Percentiles rank a stretch among this genome's conserved stretches.
phyloP scores from a whole-genome alignment of 2,329 filamentous ascomycete genomes.

The Nothophaeocryptopus gaeumannii region DNA sequence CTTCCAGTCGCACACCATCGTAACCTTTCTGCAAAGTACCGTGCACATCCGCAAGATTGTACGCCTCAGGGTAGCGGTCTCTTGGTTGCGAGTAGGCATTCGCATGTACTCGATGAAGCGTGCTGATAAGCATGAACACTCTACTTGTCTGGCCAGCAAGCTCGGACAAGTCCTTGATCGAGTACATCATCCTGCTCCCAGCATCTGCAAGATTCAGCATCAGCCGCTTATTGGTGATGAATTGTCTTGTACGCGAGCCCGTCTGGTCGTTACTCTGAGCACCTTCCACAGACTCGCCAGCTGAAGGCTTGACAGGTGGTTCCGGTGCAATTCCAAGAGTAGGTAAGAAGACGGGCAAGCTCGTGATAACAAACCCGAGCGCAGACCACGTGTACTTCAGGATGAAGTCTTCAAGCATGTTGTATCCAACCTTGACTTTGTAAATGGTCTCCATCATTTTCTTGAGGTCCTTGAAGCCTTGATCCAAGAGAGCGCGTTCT shows the following conservation, averaged over 20 bases:
- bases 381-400: conserved; percentile 99
- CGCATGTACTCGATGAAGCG: conserved; percentile 88
- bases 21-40: conserved; percentile 94
- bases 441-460: conserved; percentile 99
- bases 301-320: conserved; percentile 56
- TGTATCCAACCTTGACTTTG: conserved; percentile 94
- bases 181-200: conserved; percentile 98
- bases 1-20: conserved; percentile 87
- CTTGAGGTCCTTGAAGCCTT: conserved; percentile 88
- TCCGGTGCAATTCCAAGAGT: conserved; percentile 74
- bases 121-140: conserved; percentile 93
- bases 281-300: not conserved
- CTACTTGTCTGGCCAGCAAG: conserved; percentile 93
- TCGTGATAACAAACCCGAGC: conserved; percentile 91
- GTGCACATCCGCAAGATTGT: conserved; percentile 85
- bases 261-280: conserved; percentile 23
- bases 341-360: conserved; percentile 88
- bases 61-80: conserved; percentile 71
- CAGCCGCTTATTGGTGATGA: conserved; percentile 97
- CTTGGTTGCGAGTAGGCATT: conserved; percentile 74
- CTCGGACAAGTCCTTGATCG: conserved; percentile 95
- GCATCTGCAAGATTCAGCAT: conserved; percentile 97
- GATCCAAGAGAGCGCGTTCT: conserved; percentile 88
- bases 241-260: conserved; percentile 88
- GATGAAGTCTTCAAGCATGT: conserved; percentile 97